Conservation (phyloP, 2,329 filamentous ascomycete species). For the Aureobasidium sp. region DNA sequence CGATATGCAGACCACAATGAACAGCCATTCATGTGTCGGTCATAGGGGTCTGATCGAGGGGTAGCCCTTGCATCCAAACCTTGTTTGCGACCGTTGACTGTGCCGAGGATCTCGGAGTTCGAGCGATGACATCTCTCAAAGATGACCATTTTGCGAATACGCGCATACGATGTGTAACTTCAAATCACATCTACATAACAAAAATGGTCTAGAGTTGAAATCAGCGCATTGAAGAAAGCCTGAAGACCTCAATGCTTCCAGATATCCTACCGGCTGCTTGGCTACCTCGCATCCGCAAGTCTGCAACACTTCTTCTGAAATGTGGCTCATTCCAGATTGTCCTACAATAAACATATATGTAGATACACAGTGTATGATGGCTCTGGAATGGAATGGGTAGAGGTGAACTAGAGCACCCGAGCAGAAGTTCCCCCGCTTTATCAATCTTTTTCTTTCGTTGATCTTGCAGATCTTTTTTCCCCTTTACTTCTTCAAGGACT, state of each 20-base stretch:
- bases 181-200: background rate
- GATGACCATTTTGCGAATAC: background rate
- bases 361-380: background rate
- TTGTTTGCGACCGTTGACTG: background rate
- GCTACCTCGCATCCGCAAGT: background rate
- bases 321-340: background rate
- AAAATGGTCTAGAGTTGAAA: too few relatives aligned
- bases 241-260: too few relatives aligned
- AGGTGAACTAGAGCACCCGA: background rate
- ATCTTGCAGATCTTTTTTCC: background rate
- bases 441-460: background rate
- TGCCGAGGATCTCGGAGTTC: conserved; percentile 3
- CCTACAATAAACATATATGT: background rate
- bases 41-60: conserved; percentile 1
- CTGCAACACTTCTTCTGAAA: background rate
- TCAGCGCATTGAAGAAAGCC: background rate
- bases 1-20: background rate
- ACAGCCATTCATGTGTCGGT: background rate
- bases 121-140: background rate
- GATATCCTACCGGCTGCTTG: too few relatives aligned
- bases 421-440: background rate
- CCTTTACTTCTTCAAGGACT: background rate
- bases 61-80: conserved; percentile 1
- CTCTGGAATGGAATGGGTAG: background rate
- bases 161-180: background rate